Evolutionary conservation across 768 basidiomycete species (phyloP).

Genomic region (Leccinum olivaceopallidum): DNA sequence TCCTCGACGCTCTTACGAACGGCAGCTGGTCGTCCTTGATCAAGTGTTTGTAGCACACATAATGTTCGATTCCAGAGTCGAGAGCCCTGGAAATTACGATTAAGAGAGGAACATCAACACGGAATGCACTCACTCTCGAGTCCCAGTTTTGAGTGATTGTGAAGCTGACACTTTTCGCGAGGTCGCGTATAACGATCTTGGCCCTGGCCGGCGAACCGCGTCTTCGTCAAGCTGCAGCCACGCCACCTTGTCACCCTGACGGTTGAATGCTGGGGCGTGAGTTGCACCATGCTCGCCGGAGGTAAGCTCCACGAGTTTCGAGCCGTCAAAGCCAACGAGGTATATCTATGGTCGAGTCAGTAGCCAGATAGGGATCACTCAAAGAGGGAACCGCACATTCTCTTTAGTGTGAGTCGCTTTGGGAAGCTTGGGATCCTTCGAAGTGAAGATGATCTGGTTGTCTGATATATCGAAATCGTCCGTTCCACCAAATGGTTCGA

Average conservation of each 20-base stretch:
- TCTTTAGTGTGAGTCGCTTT: conserved; percentile 88
- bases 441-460: conserved; percentile 74
- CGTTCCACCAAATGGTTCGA: conserved; percentile 85
- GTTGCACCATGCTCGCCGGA: conserved; percentile 85
- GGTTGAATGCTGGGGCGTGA: conserved; percentile 68
- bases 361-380: neutral
- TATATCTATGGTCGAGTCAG: conserved; percentile 54
- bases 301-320: conserved; percentile 67
- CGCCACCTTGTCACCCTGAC: conserved; percentile 67
- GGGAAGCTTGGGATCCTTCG: conserved; percentile 79
- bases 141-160: conserved; percentile 87
- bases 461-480: conserved; percentile 78
- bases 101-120: no score
- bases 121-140: neutral
- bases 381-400: conserved; percentile 48
- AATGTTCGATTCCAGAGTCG: no score
- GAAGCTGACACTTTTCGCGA: conserved; percentile 62
- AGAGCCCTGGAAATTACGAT: no score
- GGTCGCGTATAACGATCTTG: conserved; percentile 79
- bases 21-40: no score
- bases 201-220: conserved; percentile 47
- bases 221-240: conserved; percentile 90
- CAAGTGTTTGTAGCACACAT: no score
- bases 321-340: conserved; percentile 58
- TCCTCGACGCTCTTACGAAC: no score